Base-by-base conservation (phyloP, 805 yeast genomes). In the Saccharomycopsis sp. region DNA sequence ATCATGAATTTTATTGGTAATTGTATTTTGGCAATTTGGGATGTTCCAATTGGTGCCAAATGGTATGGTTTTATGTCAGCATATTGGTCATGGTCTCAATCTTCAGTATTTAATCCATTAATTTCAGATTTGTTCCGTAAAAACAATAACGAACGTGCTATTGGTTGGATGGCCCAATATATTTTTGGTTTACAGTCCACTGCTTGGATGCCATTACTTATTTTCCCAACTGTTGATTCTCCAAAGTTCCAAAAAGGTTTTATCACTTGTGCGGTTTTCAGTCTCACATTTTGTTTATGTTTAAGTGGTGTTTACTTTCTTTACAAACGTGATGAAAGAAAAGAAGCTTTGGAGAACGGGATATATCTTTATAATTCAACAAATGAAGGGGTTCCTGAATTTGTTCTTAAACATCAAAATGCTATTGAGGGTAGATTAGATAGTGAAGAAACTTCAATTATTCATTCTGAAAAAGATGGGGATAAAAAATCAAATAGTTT, bases 21-120 rank as follows among this genome's bases (percentile, higher is more conserved):
- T 52, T 62, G 63, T 1, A 60, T 76, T 19, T 57, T 76, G 48
- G 76, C 77, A 4, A 67, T 67, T 33, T 76, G 83, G 83, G 56
- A 74, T 47, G 72, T 76, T 21, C 64, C 76, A 0, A 62, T 62
- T 31, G 44, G 62, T n/a, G 74, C 81, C 13, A 74, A 76, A 55
- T 75, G 82, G 81, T 74, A 67, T 60, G 83, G 76, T 1, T 76
- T 71, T 54, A 62, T 74, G 51, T 62, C 70, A 36, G 74, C 72
- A 17, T 76, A 75, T 51, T 72, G 73, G 55, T 71, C 76, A 12
- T 76, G 79, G 68, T 71, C 81, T 14, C 72, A 72, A 54, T 74
- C 80, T 2, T 77, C 82, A 0, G 76, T 76, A 35, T 57, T 74
- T 36, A 72, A 75, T 62, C 67, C 78, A 1, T 67, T 71, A 63